Evolutionary conservation across 106 monocot genomes (phyloP).

Genomic region (Allium fistulosum): DNA sequence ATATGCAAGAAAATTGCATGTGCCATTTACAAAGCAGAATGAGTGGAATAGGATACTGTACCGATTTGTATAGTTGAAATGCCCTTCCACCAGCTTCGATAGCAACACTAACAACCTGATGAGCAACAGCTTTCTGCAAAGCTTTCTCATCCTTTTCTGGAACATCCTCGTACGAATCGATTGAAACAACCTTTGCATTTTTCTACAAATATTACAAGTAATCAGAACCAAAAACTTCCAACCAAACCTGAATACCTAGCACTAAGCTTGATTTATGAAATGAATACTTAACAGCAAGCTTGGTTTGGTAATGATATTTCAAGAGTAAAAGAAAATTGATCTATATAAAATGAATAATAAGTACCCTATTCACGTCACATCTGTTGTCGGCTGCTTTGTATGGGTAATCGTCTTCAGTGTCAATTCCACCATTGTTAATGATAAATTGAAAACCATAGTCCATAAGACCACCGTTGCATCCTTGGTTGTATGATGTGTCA

Average conservation of each 20-base stretch:
- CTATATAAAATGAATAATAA: no score
- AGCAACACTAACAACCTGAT: conserved; percentile 37
- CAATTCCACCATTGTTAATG: conserved; percentile 60
- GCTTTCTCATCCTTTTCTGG: conserved; percentile 33
- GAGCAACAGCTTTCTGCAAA: conserved; percentile 32
- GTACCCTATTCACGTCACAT: conserved; percentile 34
- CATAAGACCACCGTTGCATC: conserved; percentile 78
- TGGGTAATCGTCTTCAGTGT: conserved; percentile 65
- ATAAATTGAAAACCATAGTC: conserved; percentile 71
- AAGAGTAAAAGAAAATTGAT: no score
- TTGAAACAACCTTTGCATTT: conserved; percentile 32
- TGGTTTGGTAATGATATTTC: neutral
- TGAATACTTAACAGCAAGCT: neutral
- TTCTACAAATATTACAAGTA: conserved; percentile 8
- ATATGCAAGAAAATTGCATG: no score
- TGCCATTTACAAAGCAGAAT: no score
- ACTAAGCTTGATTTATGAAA: no score
- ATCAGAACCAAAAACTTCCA: neutral
- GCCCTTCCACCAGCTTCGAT: conserved; percentile 36
- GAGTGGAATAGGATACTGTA: neutral
- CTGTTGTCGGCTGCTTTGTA: conserved; percentile 21
- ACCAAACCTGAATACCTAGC: neutral
- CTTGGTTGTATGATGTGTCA: conserved; percentile 46
- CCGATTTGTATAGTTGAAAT: conserved; percentile 41
- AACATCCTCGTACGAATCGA: conserved; percentile 46